Evolutionary conservation across 495 filamentous ascomycete genomes (phyloP).

Genomic region (Aspergillus ellipticus): DNA sequence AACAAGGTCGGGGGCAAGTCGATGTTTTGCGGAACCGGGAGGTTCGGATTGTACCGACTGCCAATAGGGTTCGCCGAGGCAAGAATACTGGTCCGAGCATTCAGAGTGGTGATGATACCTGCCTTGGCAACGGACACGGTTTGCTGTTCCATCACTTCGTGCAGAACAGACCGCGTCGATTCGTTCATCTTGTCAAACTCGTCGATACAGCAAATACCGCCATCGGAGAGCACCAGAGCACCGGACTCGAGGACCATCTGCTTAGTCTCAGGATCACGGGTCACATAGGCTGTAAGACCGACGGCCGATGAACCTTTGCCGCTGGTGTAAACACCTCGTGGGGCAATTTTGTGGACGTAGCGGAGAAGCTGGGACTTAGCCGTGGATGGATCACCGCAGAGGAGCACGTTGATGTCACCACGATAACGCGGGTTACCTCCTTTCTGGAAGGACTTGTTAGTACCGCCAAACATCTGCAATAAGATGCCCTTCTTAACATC

Average conservation of each 20-base stretch:
- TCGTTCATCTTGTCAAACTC: conserved; percentile 99
- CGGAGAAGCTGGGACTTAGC: conserved; percentile 90
- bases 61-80: conserved; percentile 98
- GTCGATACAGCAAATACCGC: conserved; percentile 97
- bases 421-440: conserved; percentile 92
- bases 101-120: conserved; percentile 97
- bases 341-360: conserved; percentile 96
- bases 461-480: conserved; percentile 93
- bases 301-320: conserved; percentile 97
- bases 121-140: conserved; percentile 98
- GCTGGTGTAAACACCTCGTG: conserved; percentile 93
- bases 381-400: conserved; percentile 96
- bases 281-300: conserved; percentile 97
- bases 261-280: conserved; percentile 87
- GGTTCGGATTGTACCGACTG: conserved; percentile 91
- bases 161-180: conserved; percentile 87
- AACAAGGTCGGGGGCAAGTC: conserved; percentile 93
- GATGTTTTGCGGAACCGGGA: conserved; percentile 96
- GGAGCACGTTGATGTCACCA: conserved; percentile 94
- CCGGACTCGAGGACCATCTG: conserved; percentile 96
- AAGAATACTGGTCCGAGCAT: conserved; percentile 88
- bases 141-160: conserved; percentile 99
- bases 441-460: conserved; percentile 98
- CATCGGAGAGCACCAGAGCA: conserved; percentile 90
- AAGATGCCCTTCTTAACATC: conserved; percentile 98